Evolutionary conservation across 805 yeast genomes (phyloP).

Genomic region (Candida dendrica): DNA sequence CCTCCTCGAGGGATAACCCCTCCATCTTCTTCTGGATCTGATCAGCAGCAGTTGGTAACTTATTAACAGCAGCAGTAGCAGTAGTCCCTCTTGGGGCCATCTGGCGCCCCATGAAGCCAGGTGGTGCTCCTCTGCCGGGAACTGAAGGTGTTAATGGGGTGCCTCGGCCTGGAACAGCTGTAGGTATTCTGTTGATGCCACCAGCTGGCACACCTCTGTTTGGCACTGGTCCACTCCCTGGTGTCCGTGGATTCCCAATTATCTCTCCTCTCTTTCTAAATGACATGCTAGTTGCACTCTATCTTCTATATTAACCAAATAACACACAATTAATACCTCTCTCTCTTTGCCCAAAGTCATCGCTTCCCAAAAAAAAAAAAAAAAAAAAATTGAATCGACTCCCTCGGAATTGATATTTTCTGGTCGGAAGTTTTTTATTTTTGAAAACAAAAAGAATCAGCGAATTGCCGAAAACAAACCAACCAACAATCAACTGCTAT

Average conservation of each 20-base stretch:
- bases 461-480: too few relatives aligned
- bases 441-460: too few relatives aligned
- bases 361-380: too few relatives aligned
- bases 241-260: constrained; percentile 15
- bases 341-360: too few relatives aligned
- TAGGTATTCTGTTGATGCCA: constrained; percentile 7
- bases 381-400: too few relatives aligned
- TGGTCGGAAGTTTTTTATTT: too few relatives aligned
- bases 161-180: constrained; percentile 12
- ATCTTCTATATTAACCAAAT: too few relatives aligned
- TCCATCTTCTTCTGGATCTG: too few relatives aligned
- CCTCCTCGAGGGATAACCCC: constrained; percentile 6
- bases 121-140: constrained; percentile 9
- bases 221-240: constrained; percentile 12
- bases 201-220: constrained; percentile 8
- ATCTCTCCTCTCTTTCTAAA: constrained; percentile 54
- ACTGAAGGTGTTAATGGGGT: constrained; percentile 3
- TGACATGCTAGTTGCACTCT: constrained; percentile 43
- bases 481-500: too few relatives aligned
- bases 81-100: background rate
- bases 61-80: too few relatives aligned
- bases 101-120: constrained; percentile 4
- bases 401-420: too few relatives aligned
- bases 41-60: background rate
- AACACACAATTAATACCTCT: too few relatives aligned